Evolutionary conservation across 2,329 filamentous ascomycete genomes (phyloP), one percentile per base, ranked within the genome.

Genomic region (Pseudogymnoascus sp.): DNA sequence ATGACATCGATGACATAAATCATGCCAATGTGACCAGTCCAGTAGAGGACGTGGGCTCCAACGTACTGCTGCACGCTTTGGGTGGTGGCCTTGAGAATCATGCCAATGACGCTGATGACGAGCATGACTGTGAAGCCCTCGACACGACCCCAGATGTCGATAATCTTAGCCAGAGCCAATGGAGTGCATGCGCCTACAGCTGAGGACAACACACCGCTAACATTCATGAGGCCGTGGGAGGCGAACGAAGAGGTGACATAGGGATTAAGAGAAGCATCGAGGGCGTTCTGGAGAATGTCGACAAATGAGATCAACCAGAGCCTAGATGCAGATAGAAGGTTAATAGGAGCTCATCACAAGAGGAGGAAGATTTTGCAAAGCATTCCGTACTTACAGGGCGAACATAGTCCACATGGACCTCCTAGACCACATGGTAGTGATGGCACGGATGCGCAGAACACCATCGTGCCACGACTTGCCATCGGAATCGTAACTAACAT

Each of bases 21-120:
- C 4, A 77, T 64, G 5, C 73, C 75, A 4, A 74, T 68, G 69
- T 80, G 41, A 12, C 41, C 41, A 13, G 41, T 52, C 41, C 41
- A 83, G 68, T 85, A 86, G 61, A 88, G 81, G 3, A 85, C 82
- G 64, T 84, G 76, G 13, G 57, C 57, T n/a, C 23, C 82, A 48
- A 79, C 78, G 67, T 83, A 86, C 2, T 79, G 80, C 63, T 79
- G 74, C 33, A 86, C 75, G 61, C 79, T 79, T 37, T 78, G 73
- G 67, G 78, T 85, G 1, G 76, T 75, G 13, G 85, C 85, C 74
- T 85, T 86, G 71, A 88, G 79, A 63, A 84, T 77, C 68, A 85
- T 74, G 6, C 79, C 79, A 10, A 78, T 65, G 12, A 61, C 34
- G 74, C 26, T 77, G 67, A 45, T 7, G 15, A 75, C 35, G 12